These are phyloP conservation scores for Hortiboletus flavorubellus DNA, from an alignment of 768 basidiomycete species.

Conservation along the genomic window DNA sequence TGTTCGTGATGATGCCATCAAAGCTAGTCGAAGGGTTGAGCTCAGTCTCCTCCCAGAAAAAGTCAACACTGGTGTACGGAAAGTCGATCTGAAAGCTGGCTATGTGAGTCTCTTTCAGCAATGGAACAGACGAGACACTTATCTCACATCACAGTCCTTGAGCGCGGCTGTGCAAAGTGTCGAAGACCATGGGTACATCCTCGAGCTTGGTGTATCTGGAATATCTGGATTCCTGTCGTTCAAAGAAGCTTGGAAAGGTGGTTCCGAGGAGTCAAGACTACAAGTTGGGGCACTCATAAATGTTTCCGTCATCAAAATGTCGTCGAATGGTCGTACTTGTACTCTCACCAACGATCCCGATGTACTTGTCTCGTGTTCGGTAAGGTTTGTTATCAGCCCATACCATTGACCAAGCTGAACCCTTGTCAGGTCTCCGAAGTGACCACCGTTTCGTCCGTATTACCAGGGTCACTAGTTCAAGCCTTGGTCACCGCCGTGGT, in stretches of 20 bases:
- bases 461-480: slow-evolving; percentile 84
- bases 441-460: slow-evolving; percentile 71
- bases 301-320: slow-evolving; percentile 61
- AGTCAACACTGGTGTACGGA: slow-evolving; percentile 79
- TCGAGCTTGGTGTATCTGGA: slow-evolving; percentile 80
- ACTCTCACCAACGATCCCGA: slow-evolving; percentile 57
- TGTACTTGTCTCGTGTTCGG: slow-evolving; percentile 50
- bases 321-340: slow-evolving; percentile 77
- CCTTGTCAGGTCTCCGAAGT: slow-evolving; percentile 65
- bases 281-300: slow-evolving; percentile 66
- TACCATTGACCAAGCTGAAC: slow-evolving; percentile 1
- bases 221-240: slow-evolving; percentile 83
- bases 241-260: slow-evolving; percentile 55
- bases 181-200: slow-evolving; percentile 93
- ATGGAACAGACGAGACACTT: slow-evolving; percentile 2
- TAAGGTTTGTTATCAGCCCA: slow-evolving; percentile 33
- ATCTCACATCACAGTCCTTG: slow-evolving; percentile 50
- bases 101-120: slow-evolving; percentile 52
- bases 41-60: slow-evolving; percentile 78
- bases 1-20: slow-evolving; percentile 63
- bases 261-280: slow-evolving; percentile 36
- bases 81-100: slow-evolving; percentile 70
- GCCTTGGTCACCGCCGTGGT: slow-evolving; percentile 75
- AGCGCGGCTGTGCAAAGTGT: slow-evolving; percentile 75
- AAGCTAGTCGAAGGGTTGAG: slow-evolving; percentile 76